phyloP scores from a whole-genome alignment of 1,284 basidiomycete species.

The Tremellales sp. region DNA sequence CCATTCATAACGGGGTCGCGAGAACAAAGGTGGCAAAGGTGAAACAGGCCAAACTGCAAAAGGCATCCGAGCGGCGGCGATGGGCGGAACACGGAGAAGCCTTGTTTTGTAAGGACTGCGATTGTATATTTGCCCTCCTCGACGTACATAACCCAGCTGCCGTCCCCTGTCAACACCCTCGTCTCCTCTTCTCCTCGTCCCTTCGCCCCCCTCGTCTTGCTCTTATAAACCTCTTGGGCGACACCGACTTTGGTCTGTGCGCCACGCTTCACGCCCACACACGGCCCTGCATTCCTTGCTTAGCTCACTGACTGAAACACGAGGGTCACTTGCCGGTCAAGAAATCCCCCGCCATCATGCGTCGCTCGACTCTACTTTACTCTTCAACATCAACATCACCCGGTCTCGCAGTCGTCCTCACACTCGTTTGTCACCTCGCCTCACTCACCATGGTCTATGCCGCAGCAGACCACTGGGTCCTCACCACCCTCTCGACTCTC shows the following conservation, averaged over 20 bases:
- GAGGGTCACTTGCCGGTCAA: no score
- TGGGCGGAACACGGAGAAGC: no score
- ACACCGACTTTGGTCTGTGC: background rate
- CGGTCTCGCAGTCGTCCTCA: background rate
- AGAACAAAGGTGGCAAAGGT: no score
- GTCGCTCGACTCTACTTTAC: background rate
- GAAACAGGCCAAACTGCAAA: no score
- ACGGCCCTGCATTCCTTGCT: background rate
- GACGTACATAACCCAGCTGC: background rate
- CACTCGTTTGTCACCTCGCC: conserved; percentile 4
- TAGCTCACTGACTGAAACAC: background rate
- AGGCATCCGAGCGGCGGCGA: no score
- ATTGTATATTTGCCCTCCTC: no score
- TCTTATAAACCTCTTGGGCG: no score
- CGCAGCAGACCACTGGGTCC: conserved; percentile 31
- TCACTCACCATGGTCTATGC: background rate
- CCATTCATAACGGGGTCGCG: no score
- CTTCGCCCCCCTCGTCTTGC: background rate
- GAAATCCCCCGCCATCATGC: no score
- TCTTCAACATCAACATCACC: background rate
- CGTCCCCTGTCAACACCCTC: background rate
- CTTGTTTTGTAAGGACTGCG: no score
- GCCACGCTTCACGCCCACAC: background rate
- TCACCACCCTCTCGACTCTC: conserved; percentile 29
- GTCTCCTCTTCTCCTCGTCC: background rate